Conservation (phyloP, 2,329 filamentous ascomycete species). For the Penicillium freii region DNA sequence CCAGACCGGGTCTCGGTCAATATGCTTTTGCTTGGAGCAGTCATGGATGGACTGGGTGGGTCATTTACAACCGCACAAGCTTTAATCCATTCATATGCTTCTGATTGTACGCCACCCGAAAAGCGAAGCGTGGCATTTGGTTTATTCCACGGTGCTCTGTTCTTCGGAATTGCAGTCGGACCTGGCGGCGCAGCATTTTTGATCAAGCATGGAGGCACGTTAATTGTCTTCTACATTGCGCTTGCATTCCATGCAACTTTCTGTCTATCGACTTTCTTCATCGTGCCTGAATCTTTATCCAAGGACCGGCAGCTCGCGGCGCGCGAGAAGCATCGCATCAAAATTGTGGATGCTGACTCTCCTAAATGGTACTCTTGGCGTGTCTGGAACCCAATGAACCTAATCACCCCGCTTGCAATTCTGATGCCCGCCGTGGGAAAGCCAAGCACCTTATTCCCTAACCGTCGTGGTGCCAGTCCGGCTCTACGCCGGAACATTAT, state of each 20-base stretch:
- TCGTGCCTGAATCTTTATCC: slow-evolving; percentile 82
- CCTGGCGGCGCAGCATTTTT: slow-evolving; percentile 78
- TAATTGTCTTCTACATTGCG: slow-evolving; percentile 82
- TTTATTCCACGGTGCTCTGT: slow-evolving; percentile 85
- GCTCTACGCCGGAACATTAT: slow-evolving; percentile 76
- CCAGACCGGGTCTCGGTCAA: slow-evolving; percentile 72
- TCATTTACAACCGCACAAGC: slow-evolving; percentile 84
- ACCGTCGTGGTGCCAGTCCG: slow-evolving; percentile 58
- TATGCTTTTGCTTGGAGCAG: slow-evolving; percentile 72
- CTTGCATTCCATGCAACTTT: slow-evolving; percentile 71
- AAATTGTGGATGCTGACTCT: slow-evolving; percentile 35
- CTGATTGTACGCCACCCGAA: slow-evolving; percentile 81
- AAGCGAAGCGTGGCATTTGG: slow-evolving; percentile 80
- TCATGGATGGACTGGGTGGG: slow-evolving; percentile 79
- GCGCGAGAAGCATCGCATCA: slow-evolving; percentile 61
- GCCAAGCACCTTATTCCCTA: slow-evolving; percentile 29
- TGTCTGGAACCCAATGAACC: slow-evolving; percentile 56
- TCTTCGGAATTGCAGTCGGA: slow-evolving; percentile 82
- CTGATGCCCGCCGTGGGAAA: slow-evolving; percentile 62
- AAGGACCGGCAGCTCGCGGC: slow-evolving; percentile 68
- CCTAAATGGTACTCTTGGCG: slow-evolving; percentile 32
- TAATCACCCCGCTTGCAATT: slow-evolving; percentile 73
- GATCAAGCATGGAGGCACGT: slow-evolving; percentile 67
- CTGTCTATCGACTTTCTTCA: slow-evolving; percentile 66
- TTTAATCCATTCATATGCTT: slow-evolving; percentile 79